Evolutionary conservation across 1,139 yeast species (phyloP).

Genomic region (Suhomyces coccinellae): DNA sequence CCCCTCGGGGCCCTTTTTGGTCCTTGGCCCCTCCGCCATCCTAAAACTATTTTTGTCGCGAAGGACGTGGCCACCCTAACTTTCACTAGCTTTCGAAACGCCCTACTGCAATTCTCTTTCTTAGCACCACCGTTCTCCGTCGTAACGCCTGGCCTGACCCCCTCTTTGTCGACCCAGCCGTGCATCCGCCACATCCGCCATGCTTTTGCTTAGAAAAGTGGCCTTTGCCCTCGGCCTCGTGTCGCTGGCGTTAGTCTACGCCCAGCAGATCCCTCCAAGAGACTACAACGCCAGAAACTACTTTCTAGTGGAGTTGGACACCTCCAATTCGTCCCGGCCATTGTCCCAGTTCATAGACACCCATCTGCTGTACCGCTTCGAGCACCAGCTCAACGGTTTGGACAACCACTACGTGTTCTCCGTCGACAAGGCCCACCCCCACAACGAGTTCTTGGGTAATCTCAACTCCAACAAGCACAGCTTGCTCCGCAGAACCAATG

Average conservation of each 20-base stretch:
- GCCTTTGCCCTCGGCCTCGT: slow-evolving; percentile 2
- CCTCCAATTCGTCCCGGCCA: slow-evolving; percentile 28
- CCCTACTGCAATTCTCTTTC: neutral
- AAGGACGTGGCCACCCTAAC: no score
- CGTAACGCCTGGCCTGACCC: no score
- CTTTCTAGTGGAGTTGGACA: slow-evolving; percentile 58
- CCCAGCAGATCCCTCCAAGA: slow-evolving; percentile 26
- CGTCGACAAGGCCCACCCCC: slow-evolving; percentile 37
- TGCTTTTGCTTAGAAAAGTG: slow-evolving; percentile 7
- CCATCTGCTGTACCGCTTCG: slow-evolving; percentile 43
- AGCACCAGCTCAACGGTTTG: slow-evolving; percentile 59
- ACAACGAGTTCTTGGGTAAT: slow-evolving; percentile 40
- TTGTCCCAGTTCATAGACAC: slow-evolving; percentile 35
- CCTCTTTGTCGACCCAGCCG: neutral
- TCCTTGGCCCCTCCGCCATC: no score
- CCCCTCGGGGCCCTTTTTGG: no score
- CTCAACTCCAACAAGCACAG: slow-evolving; percentile 31
- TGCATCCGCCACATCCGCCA: neutral
- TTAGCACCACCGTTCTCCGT: neutral
- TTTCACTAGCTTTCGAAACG: neutral
- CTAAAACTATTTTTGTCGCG: no score
- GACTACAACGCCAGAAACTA: slow-evolving; percentile 49
- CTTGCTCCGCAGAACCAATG: slow-evolving; percentile 30
- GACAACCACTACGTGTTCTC: slow-evolving; percentile 67
- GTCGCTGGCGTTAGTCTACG: slow-evolving; percentile 2